Base-by-base conservation (phyloP, 257 asterid genomes). In the Lithospermum erythrorhizon region DNA sequence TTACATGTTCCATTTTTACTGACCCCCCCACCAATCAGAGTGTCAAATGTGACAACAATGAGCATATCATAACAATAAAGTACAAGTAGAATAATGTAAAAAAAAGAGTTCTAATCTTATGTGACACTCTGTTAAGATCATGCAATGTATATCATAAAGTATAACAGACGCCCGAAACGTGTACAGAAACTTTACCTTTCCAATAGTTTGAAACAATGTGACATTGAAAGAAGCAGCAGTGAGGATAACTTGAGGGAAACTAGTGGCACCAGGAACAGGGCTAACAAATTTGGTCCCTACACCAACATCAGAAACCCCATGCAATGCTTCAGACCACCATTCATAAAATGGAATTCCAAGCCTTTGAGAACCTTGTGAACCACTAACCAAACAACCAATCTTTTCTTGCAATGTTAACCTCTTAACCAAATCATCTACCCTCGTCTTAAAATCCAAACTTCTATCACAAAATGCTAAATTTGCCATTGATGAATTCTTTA, bases 321-420 rank as follows among this genome's bases (percentile, higher is more conserved):
- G 86, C 57, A 80, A 67, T 6, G 76, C 78, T 75, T 80, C 86
- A 13, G 83, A 77, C 86, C 83, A 80, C 86, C 86, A 80, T 19
- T 76, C 69, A 18, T 80, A 80, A 16, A 55, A 55, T 10, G 81
- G 82, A 17, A 75, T 51, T 21, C 73, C 82, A 53, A 78, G 78
- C 54, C 81, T 55, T 20, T 64, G 62, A 20, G 58, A 70, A 9
- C 61, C 70, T 11, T 24, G 35, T 18, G 78, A 49, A 37, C 60
- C 65, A 61, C 67, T 54, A 22, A 70, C 76, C 78, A 78, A 61
- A 52, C 47, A 66, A 16, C 65, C 77, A 27, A 78, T 25, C 66
- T 78, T 78, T 60, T 77, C 82, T 62, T 61, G 20, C 78, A 78
- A 65, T 58, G 81, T 78, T 58, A 78, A 52, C 64, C 70, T 69